phyloP scores from a whole-genome alignment of 805 yeast species.

The Candida railenensis region DNA sequence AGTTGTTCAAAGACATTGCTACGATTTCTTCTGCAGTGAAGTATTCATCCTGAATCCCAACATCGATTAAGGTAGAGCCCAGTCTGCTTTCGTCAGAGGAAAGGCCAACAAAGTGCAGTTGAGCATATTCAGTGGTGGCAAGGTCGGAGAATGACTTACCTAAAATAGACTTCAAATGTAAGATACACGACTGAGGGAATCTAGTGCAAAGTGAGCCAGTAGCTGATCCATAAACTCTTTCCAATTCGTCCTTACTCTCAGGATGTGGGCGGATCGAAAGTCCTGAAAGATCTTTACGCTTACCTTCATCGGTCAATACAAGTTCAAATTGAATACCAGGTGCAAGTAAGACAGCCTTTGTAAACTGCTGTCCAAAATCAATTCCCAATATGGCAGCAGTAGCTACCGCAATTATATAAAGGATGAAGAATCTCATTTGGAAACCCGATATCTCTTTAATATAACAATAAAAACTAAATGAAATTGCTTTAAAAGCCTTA shows the following conservation, averaged over 20 bases:
- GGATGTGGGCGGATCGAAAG: conserved; percentile 54
- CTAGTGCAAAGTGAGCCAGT: conserved; percentile 68
- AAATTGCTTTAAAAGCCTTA: no score
- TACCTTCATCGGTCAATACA: conserved; percentile 84
- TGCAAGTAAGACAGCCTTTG: conserved; percentile 86
- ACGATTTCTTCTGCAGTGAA: conserved; percentile 70
- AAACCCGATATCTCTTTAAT: no score
- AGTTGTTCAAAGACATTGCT: conserved; percentile 78
- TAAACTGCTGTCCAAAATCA: conserved; percentile 84
- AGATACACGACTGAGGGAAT: conserved; percentile 67
- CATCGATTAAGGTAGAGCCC: conserved; percentile 57
- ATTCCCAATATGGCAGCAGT: conserved; percentile 76
- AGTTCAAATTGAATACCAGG: conserved; percentile 89
- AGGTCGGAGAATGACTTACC: conserved; percentile 58
- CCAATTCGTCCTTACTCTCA: conserved; percentile 43
- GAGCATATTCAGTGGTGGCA: conserved; percentile 45
- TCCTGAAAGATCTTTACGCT: conserved; percentile 85
- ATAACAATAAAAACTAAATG: no score
- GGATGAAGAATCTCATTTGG: conserved; percentile 11
- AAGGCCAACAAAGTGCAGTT: conserved; percentile 53
- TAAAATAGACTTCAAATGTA: conserved; percentile 67
- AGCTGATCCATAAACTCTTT: conserved; percentile 77
- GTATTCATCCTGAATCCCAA: conserved; percentile 31
- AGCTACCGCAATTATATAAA: conserved; percentile 16
- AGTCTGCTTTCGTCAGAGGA: conserved; percentile 35